Evolutionary conservation across 768 basidiomycete genomes (phyloP).

Genomic region (Boletus eberwhitei): DNA sequence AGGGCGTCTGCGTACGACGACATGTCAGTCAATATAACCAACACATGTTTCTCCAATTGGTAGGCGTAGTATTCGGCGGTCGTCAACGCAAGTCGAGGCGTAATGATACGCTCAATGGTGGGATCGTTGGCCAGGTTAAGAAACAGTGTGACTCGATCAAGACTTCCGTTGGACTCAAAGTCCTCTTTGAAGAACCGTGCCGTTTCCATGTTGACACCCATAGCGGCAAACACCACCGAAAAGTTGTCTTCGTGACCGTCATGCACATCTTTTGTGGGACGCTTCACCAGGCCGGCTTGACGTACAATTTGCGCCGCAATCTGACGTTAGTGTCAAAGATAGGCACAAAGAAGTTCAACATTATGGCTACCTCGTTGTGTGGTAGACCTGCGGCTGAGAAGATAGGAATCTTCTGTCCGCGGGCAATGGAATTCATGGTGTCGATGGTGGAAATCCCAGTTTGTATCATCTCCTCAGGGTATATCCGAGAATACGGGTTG

Average conservation of each 20-base stretch:
- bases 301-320: conserved; percentile 99
- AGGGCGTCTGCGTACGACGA: conserved; percentile 95
- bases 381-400: conserved; percentile 99
- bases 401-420: conserved; percentile 99
- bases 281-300: conserved; percentile 95
- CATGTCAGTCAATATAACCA: conserved; percentile 99
- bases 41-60: conserved; percentile 98
- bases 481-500: conserved; percentile 96
- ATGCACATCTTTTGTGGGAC: conserved; percentile 95
- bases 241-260: conserved; percentile 99
- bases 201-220: conserved; percentile 99
- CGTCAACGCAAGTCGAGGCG: conserved; percentile 94
- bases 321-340: conserved; percentile 41
- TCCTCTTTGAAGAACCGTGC: conserved; percentile 99
- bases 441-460: conserved; percentile 99
- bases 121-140: conserved; percentile 98
- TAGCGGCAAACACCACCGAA: conserved; percentile 98
- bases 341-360: conserved; percentile 19
- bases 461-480: conserved; percentile 99
- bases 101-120: conserved; percentile 99
- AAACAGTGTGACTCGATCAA: conserved; percentile 97
- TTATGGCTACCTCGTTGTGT: conserved; percentile 81
- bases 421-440: conserved; percentile 97
- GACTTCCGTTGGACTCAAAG: conserved; percentile 97
- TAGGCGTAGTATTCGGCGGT: conserved; percentile 99